A percentile compares a stretch with the other conserved stretches of the same genome.
phyloP scores from a whole-genome alignment of 2,329 filamentous ascomycete species.

The Fusarium xylarioides region DNA sequence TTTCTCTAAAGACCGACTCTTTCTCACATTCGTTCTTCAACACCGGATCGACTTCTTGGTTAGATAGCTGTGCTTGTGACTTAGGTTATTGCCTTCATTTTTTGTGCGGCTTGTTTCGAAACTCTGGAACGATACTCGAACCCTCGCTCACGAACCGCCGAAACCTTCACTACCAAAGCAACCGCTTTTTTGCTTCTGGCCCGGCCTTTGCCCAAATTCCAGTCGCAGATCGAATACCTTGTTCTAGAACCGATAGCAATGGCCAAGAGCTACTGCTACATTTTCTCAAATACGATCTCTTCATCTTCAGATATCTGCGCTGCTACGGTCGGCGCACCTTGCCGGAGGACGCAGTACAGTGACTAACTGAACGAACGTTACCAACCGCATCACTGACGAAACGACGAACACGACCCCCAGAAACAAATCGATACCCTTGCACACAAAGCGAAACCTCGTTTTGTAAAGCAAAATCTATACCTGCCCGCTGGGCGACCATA shows the following conservation, averaged over 20 bases:
- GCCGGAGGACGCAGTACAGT: slow-evolving; percentile 29
- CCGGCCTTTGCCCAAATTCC: slow-evolving; percentile 13
- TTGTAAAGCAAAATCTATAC: slow-evolving; percentile 1
- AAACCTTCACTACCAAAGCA: slow-evolving; percentile 7
- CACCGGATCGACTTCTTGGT: slow-evolving; percentile 15
- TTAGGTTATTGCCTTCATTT: slow-evolving; percentile 8
- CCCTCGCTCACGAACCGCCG: slow-evolving; percentile 14
- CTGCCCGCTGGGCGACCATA: slow-evolving; percentile 39
- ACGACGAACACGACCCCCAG: slow-evolving; percentile 18
- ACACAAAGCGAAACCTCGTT: slow-evolving; percentile 11
- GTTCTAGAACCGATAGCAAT: slow-evolving; percentile 39
- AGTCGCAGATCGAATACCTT: slow-evolving; percentile 19
- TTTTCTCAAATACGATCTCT: slow-evolving; percentile 18
- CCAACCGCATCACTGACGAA: slow-evolving; percentile 23
- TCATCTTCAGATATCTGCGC: slow-evolving; percentile 18
- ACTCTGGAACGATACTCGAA: slow-evolving; percentile 13
- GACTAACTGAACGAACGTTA: slow-evolving; percentile 27
- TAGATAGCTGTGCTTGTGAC: slow-evolving; percentile 27
- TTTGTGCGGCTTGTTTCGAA: slow-evolving; percentile 17
- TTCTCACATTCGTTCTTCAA: slow-evolving; percentile 31
- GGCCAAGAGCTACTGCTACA: slow-evolving; percentile 36
- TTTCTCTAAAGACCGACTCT: slow-evolving; percentile 15
- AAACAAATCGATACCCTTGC: slow-evolving; percentile 23
- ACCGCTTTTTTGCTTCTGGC: slow-evolving; percentile 13
- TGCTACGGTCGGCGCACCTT: slow-evolving; percentile 29